Percentiles rank a stretch among this genome's conserved stretches.
Evolutionary conservation across 1,284 basidiomycete genomes (phyloP).

Genomic region (Kwoniella shivajii): DNA sequence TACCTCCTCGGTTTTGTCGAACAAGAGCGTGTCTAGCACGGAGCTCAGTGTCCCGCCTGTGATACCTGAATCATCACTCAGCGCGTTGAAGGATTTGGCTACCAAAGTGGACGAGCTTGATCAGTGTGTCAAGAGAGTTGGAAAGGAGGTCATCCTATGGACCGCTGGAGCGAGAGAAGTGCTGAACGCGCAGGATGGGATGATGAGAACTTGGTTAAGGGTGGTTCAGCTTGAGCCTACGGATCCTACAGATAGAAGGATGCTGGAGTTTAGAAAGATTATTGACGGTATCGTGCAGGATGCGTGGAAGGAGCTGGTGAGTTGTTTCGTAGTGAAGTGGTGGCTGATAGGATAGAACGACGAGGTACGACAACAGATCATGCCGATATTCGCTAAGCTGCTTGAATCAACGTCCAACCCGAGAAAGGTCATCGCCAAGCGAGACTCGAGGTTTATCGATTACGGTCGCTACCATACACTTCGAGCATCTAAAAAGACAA

Average conservation of each 20-base stretch:
- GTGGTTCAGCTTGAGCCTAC: constrained; percentile 45
- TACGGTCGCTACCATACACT: constrained; percentile 46
- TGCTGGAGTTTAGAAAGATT: constrained; percentile 45
- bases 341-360: constrained; percentile 28
- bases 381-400: constrained; percentile 46
- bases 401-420: constrained; percentile 47
- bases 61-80: constrained; percentile 31
- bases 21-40: constrained; percentile 9
- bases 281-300: constrained; percentile 38
- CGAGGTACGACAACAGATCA: constrained; percentile 43
- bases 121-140: constrained; percentile 40
- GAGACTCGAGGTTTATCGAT: constrained; percentile 43
- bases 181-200: constrained; percentile 33
- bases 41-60: constrained; percentile 19
- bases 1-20: constrained; percentile 7
- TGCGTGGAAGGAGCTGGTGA: constrained; percentile 45
- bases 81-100: constrained; percentile 36
- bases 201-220: constrained; percentile 39
- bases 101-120: constrained; percentile 41
- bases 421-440: constrained; percentile 42
- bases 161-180: constrained; percentile 41
- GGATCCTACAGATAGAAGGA: constrained; percentile 41
- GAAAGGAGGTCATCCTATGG: constrained; percentile 47
- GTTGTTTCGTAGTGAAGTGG: constrained; percentile 18
- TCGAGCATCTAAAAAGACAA: constrained; percentile 29